Evolutionary conservation across 176 grass and related monocot genomes (phyloP).

Genomic region (Aegilops bicornis): DNA sequence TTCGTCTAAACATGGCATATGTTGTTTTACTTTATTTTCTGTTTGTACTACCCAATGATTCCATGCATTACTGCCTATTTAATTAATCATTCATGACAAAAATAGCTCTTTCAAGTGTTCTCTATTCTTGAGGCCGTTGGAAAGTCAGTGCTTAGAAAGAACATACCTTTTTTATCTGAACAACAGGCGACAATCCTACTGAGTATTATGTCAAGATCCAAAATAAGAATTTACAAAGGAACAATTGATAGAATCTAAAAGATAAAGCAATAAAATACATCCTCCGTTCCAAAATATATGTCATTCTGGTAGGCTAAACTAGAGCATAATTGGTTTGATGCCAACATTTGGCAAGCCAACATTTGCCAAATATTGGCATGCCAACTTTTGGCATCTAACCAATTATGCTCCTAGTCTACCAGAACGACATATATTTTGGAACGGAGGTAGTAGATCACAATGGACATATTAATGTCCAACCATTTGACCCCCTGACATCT

Average conservation of each 20-base stretch:
- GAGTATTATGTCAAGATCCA: neutral
- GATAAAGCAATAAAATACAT: neutral
- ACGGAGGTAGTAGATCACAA: neutral
- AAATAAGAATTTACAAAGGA: neutral
- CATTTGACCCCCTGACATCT: neutral
- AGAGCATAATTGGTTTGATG: too few species aligned
- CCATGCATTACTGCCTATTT: neutral
- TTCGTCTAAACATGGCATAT: neutral
- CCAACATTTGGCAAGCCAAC: too few species aligned
- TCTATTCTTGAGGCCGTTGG: neutral
- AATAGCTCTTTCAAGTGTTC: neutral
- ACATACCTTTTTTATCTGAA: neutral
- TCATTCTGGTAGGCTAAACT: too few species aligned
- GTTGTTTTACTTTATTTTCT: conserved; percentile 5
- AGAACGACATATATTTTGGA: too few species aligned
- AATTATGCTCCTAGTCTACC: too few species aligned
- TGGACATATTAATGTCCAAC: neutral
- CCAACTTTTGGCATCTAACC: too few species aligned
- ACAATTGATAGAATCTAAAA: neutral
- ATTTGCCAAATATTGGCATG: too few species aligned
- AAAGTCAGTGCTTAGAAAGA: neutral
- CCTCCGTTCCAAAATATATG: too few species aligned
- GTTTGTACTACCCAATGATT: neutral
- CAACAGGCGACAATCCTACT: neutral
- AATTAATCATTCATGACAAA: conserved; percentile 7